Conservation (phyloP, 169 alveolate genomes). For the Plasmodium adleri region DNA sequence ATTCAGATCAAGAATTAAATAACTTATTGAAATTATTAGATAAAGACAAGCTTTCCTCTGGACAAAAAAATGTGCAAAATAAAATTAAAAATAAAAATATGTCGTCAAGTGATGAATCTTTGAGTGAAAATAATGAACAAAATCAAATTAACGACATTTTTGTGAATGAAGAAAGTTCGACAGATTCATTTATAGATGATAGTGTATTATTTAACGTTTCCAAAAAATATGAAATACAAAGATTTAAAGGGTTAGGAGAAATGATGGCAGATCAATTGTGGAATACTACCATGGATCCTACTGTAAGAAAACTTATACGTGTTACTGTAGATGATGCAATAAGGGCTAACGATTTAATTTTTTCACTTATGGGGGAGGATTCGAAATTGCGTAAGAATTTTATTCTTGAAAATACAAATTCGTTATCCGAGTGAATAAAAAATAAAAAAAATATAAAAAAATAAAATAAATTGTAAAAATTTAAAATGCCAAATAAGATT, state of each 20-base stretch:
- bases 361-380: slow-evolving; percentile 85
- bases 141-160: background rate
- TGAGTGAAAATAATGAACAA: background rate
- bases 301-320: slow-evolving; percentile 80
- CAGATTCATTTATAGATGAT: slow-evolving; percentile 9
- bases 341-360: slow-evolving; percentile 79
- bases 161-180: background rate
- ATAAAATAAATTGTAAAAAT: background rate
- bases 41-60: slow-evolving; percentile 23
- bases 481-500: no score
- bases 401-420: slow-evolving; percentile 80
- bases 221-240: slow-evolving; percentile 79
- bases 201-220: slow-evolving; percentile 36
- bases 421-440: slow-evolving; percentile 7
- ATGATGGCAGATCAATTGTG: slow-evolving; percentile 90
- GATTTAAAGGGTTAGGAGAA: slow-evolving; percentile 91
- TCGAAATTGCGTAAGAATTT: slow-evolving; percentile 84
- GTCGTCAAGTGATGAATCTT: background rate
- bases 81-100: background rate
- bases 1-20: slow-evolving; percentile 55
- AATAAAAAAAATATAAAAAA: background rate
- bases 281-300: slow-evolving; percentile 90
- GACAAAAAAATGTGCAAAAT: background rate
- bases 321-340: slow-evolving; percentile 85
- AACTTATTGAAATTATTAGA: slow-evolving; percentile 52